Base-by-base conservation (phyloP, 78 protist species). In the Dictyostelium brefeldianum region DNA sequence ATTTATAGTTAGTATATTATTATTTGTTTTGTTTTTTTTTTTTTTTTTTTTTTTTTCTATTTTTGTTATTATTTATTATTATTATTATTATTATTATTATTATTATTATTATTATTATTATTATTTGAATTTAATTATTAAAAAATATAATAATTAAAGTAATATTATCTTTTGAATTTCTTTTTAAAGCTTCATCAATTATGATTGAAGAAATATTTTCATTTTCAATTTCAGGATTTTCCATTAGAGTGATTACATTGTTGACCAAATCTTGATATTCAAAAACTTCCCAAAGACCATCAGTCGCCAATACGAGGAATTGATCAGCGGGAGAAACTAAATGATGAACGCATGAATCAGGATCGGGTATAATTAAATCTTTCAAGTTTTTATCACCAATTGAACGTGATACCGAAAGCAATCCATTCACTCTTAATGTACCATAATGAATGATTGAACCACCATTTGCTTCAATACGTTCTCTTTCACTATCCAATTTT, bases 281-380 rank as follows among this genome's bases (percentile, higher is more conserved):
- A 54, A 73, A 78, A n/a, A 91, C 89, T 17, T 91, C 95, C 95
- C 95, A 91, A n/a, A 91, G 95, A 56, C 95, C 95, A 57, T 91
- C 95, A 18, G 95, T 91, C 5, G 95, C 95, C 56, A 91, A 70
- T 25, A 91, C n/a, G 5, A 91, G 8, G 51, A 91, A 91, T 22
- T 91, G 89, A 41, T 90, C 89, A 29, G 27, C 48, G 5, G 54
- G 3, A 6, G n/a, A 15, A 43, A 17, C 62, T 11, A 77, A n/a
- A 7, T 0, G 20, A 22, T 70, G 79, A 18, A 80, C 29, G 3
- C 17, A 8, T 17, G 41, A 67, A 64, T 48, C 54, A 8, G 95
- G 95, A 4, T 81, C 77, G 9, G 90, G 64, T 4, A 74, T 71
- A 25, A 91, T 53, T 5, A 47, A 29, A 18, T 91, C 91, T 25